A percentile compares a stretch with the other conserved stretches of the same genome.
phyloP scores from a whole-genome alignment of 208 protist species.

The Tetramitus jugosus region DNA sequence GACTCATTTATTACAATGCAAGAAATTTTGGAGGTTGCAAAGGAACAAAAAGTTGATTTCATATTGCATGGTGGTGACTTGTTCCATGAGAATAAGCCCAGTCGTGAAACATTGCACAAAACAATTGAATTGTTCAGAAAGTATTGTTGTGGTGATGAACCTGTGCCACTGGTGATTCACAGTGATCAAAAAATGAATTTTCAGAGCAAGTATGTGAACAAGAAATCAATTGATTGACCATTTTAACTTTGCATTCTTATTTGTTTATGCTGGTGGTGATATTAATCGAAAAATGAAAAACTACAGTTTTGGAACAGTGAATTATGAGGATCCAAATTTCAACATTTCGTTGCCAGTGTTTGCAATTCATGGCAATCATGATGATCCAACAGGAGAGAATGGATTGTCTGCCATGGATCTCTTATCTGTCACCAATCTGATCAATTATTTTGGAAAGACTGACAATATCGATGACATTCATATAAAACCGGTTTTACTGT shows the following conservation, averaged over 20 bases:
- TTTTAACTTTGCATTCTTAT: neutral
- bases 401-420: constrained; percentile 84
- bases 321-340: constrained; percentile 92
- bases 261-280: neutral
- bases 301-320: constrained; percentile 40
- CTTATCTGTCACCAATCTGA: constrained; percentile 71
- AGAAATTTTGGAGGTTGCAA: constrained; percentile 86
- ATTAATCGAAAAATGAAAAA: neutral
- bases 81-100: constrained; percentile 99
- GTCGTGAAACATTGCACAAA: constrained; percentile 69
- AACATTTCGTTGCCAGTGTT: constrained; percentile 97
- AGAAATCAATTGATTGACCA: neutral
- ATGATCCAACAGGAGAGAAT: constrained; percentile 91
- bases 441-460: constrained; percentile 98
- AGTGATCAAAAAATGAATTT: constrained; percentile 81
- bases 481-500: constrained; percentile 77
- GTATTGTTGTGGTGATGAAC: constrained; percentile 77
- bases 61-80: constrained; percentile 95
- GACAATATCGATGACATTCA: constrained; percentile 78
- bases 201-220: constrained; percentile 53
- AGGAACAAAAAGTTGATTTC: constrained; percentile 85
- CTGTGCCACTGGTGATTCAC: constrained; percentile 75
- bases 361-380: constrained; percentile 98
- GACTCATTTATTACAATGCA: constrained; percentile 96
- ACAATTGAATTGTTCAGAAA: constrained; percentile 72